phyloP scores from a whole-genome alignment of 2,329 filamentous ascomycete species.

The Aphanocladium album region DNA sequence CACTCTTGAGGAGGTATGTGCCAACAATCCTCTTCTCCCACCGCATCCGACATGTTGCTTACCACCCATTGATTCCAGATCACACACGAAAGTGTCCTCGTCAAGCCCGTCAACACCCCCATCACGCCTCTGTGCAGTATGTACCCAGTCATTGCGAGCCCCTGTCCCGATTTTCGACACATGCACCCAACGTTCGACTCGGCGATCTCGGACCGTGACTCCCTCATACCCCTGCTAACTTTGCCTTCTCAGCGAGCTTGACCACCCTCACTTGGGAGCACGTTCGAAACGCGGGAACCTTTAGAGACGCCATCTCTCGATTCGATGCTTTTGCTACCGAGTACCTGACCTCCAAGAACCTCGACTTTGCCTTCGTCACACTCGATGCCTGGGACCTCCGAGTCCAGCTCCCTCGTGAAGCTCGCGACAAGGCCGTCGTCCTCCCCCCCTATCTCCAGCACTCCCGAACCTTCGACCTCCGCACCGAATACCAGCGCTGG shows the following conservation, averaged over 20 bases:
- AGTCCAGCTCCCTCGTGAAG: slow-evolving; percentile 94
- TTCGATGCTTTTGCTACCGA: slow-evolving; percentile 93
- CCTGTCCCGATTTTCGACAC: slow-evolving; percentile 13
- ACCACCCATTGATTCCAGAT: slow-evolving; percentile 51
- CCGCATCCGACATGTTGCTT: background rate
- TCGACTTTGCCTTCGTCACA: slow-evolving; percentile 97
- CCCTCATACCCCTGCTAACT: slow-evolving; percentile 10
- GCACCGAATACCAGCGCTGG: slow-evolving; percentile 97
- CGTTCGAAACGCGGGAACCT: slow-evolving; percentile 93
- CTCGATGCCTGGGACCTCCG: slow-evolving; percentile 98
- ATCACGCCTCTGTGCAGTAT: slow-evolving; percentile 98
- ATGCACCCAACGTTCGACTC: slow-evolving; percentile 11
- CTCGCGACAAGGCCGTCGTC: slow-evolving; percentile 95
- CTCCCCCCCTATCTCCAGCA: slow-evolving; percentile 96
- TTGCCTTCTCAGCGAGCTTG: slow-evolving; percentile 66
- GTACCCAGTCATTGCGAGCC: slow-evolving; percentile 35
- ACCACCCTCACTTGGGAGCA: slow-evolving; percentile 99
- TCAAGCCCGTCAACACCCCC: slow-evolving; percentile 97
- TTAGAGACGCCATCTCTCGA: slow-evolving; percentile 91
- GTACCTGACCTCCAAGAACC: slow-evolving; percentile 82
- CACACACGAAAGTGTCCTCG: slow-evolving; percentile 90
- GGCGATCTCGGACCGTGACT: background rate
- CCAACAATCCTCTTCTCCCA: background rate
- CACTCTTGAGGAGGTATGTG: slow-evolving; percentile 78
- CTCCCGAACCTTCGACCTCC: slow-evolving; percentile 92